Percentiles rank a stretch among this genome's conserved stretches.
Evolutionary conservation across 441 rosid genomes (phyloP).

Genomic region (Erodium moschatum): DNA sequence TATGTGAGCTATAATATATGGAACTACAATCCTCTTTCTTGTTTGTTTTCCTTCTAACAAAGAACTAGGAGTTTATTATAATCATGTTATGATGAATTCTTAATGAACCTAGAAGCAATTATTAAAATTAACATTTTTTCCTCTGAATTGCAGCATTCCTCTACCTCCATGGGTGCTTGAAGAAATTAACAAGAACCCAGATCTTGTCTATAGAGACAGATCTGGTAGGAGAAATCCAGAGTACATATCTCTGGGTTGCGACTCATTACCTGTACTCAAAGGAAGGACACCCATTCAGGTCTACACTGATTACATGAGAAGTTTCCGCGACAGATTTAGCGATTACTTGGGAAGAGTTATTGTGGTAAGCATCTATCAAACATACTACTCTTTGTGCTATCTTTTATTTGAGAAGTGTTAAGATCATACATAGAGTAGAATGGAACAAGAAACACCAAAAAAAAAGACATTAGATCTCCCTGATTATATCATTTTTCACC

Average conservation of each 20-base stretch:
- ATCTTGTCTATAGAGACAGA: constrained; percentile 79
- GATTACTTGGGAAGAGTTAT: constrained; percentile 58
- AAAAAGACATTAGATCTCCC: not conserved
- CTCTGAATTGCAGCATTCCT: constrained; percentile 49
- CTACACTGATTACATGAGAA: constrained; percentile 80
- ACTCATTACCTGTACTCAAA: constrained; percentile 58
- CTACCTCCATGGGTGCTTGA: constrained; percentile 94
- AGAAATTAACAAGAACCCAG: constrained; percentile 78
- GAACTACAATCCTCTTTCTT: not conserved
- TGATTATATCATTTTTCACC: not conserved
- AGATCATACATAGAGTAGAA: not conserved
- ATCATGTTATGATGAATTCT: not conserved
- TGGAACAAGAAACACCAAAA: not conserved
- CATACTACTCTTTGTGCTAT: not conserved
- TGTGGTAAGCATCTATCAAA: constrained; percentile 42
- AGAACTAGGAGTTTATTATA: not conserved
- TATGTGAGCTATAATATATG: constrained; percentile 16
- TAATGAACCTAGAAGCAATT: not conserved
- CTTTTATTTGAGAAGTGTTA: not conserved
- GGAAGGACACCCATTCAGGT: constrained; percentile 93
- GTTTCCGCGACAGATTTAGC: constrained; percentile 66
- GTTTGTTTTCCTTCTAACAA: not conserved
- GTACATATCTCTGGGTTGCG: constrained; percentile 84
- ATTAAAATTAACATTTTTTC: constrained; percentile 10
- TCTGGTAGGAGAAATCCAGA: constrained; percentile 83